Base-by-base conservation (phyloP, 768 basidiomycete genomes). In the Mycena polygramma region DNA sequence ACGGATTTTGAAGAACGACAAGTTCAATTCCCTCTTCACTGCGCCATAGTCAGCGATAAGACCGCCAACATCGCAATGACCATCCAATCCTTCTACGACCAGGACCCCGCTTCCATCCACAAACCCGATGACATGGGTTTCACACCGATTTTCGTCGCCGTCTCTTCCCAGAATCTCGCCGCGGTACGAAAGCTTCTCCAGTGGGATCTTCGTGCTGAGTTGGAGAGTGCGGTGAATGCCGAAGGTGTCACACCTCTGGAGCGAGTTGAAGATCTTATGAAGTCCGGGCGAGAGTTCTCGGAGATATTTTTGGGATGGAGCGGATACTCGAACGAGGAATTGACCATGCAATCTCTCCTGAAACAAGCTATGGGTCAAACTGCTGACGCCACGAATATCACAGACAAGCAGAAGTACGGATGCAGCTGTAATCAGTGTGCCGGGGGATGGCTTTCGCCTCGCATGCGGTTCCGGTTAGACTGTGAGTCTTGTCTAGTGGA, bases 261-360 rank as follows among this genome's bases (percentile, higher is more conserved):
- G 48, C 58, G 36, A 13, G 41, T 74, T 14, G 45, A 30, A 11
- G 46, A 62, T 20, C 41, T 2, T 8, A 74, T 74, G 73, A 46
- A 60, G 37, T 63, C 59, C 8, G 24, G 15, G 9, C 63, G 71
- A 8, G 68, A 72, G 13, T 74, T 74, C 55, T 11, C 59, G 4
- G 73, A 74, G 57, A 72, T 61, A 45, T 48, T 72, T 35, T 19
- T 72, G 55, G 63, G 35, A 5, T 74, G 73, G 73, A 30, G 58
- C 10, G 73, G 73, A 8, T 66, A 74, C 43, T 66, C 63, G 5
- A 39, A 46, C 2, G 49, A 58, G 9, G 63, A 66, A 20, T 48
- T 74, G n/a, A 63, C 53, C 7, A 59, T 62, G 20, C 63, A 74
- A 51, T 64, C 20, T 22, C 53, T 69, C 11, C 55, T 67, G 19